phyloP scores from a whole-genome alignment of 2,329 filamentous ascomycete genomes.

The Huntiella omanensis region DNA sequence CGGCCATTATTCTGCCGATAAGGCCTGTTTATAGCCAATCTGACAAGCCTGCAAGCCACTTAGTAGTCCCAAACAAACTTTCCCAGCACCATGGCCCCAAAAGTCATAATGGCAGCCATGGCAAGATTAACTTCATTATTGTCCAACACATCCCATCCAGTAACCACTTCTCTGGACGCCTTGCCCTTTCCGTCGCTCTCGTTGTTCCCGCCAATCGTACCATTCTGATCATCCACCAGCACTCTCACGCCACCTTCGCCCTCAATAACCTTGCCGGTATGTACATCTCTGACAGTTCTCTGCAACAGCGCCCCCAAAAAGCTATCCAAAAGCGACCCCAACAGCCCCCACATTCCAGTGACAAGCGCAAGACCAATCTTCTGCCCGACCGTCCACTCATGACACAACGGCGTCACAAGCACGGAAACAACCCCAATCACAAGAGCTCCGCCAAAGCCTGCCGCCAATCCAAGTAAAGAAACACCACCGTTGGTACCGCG shows the following conservation, averaged over 20 bases:
- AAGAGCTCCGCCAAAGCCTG: conserved; percentile 56
- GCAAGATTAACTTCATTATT: conserved; percentile 93
- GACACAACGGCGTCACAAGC: conserved; percentile 51
- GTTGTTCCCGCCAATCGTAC: conserved; percentile 13
- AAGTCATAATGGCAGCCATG: conserved; percentile 70
- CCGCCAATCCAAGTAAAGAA: conserved; percentile 51
- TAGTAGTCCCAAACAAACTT: too few species aligned
- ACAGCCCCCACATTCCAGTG: conserved; percentile 52
- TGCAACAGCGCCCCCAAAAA: conserved; percentile 72
- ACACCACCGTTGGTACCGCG: conserved; percentile 90
- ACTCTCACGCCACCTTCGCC: conserved; percentile 53
- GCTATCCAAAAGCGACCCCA: conserved; percentile 75
- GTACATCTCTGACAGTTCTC: conserved; percentile 66
- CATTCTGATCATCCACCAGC: conserved; percentile 23
- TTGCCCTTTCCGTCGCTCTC: conserved; percentile 24
- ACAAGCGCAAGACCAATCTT: conserved; percentile 32
- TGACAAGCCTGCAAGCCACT: too few species aligned
- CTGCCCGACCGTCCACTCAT: conserved; percentile 24
- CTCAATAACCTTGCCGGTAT: conserved; percentile 75
- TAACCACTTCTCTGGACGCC: conserved; percentile 46
- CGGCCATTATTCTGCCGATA: too few species aligned
- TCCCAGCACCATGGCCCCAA: conserved; percentile 45
- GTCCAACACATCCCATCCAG: conserved; percentile 56
- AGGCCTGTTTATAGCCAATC: conserved; percentile 10
- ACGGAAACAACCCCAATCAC: conserved; percentile 48